These are phyloP conservation scores for Ambrosiella beaveri DNA, from an alignment of 2,329 filamentous ascomycete species.

Conservation along the genomic window DNA sequence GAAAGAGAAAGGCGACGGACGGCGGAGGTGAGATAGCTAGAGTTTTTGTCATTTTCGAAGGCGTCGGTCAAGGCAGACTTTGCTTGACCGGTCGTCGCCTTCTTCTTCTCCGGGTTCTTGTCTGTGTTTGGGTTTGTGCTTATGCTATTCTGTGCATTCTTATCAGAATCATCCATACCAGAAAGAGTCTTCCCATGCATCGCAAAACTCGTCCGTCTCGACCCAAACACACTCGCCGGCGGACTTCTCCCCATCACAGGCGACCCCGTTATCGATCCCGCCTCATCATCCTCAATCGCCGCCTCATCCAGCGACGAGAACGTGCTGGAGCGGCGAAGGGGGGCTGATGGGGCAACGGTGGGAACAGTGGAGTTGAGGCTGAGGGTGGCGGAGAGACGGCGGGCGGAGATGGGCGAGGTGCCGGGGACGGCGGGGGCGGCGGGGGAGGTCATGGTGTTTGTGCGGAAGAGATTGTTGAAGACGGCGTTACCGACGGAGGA, in stretches of 20 bases:
- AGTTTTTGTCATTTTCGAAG: background rate
- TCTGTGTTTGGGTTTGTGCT: background rate
- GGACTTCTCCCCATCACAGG: slow-evolving; percentile 7
- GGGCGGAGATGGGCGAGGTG: slow-evolving; percentile 39
- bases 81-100: background rate
- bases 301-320: slow-evolving; percentile 53
- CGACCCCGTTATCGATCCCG: too few relatives aligned
- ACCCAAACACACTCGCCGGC: slow-evolving; percentile 3
- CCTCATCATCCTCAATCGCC: slow-evolving; percentile 53
- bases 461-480: slow-evolving; percentile 41
- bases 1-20: slow-evolving; percentile 10
- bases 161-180: background rate
- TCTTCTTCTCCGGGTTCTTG: background rate
- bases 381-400: slow-evolving; percentile 33
- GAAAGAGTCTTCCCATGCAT: slow-evolving; percentile 6
- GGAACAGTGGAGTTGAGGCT: background rate
- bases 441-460: slow-evolving; percentile 32
- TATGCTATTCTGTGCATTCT: too few relatives aligned
- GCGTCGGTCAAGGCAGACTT: slow-evolving; percentile 9
- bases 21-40: slow-evolving; percentile 9
- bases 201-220: slow-evolving; percentile 11
- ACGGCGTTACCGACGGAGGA: slow-evolving; percentile 40
- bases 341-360: slow-evolving; percentile 20
- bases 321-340: slow-evolving; percentile 49
- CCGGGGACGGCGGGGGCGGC: slow-evolving; percentile 21